Evolutionary conservation across 371 early-diverging fungal species (phyloP), one percentile per base, ranked within the genome.

Genomic region (Rhizomucor miehei): DNA sequence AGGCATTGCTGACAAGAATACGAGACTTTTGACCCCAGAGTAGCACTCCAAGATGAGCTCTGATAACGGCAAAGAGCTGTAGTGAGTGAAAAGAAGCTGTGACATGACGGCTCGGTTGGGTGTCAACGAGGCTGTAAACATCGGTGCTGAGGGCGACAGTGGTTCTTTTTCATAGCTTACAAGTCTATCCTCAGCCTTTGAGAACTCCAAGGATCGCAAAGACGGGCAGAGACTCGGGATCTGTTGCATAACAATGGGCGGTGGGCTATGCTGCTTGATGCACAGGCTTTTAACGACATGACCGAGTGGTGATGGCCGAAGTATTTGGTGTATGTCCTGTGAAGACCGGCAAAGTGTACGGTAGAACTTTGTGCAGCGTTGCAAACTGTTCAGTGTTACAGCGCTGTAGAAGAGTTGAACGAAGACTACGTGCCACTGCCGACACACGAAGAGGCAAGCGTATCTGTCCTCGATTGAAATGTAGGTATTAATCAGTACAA

Each of bases 231-330:
- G 45, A 8, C 45, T 45, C 20, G 45, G 45, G 13, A 45, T 11
- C 45, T 45, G 45, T 14, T 45, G 45, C 45, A 45, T 45, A 5
- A 45, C 25, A 13, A 23, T 45, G 17, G 45, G 45, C 45, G 45
- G 45, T 19, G 45, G 45, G 6, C 45, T 45, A 19, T 45, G 45
- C 45, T 45, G 45, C 45, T 45, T 45, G 20, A 45, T 45, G 45
- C 23, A 23, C 20, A 45, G 45, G 3, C 20, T 25, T 4, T 25
- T 20, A 13, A 45, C 45, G 19, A 45, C 12, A 23, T 23, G 25
- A 14, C 45, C 45, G 1, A 45, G 45, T 14, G 45, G 23, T 20
- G 19, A 19, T 8, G 45, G 45, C n/a, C 25, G 45, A 20, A 45
- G 12, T 19, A 19, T 20, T 5, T 13, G 25, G 23, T 45, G 45